Percentiles rank a stretch among this genome's conserved stretches.
phyloP scores from a whole-genome alignment of 2,329 filamentous ascomycete species.

The Seiridium cupressi region DNA sequence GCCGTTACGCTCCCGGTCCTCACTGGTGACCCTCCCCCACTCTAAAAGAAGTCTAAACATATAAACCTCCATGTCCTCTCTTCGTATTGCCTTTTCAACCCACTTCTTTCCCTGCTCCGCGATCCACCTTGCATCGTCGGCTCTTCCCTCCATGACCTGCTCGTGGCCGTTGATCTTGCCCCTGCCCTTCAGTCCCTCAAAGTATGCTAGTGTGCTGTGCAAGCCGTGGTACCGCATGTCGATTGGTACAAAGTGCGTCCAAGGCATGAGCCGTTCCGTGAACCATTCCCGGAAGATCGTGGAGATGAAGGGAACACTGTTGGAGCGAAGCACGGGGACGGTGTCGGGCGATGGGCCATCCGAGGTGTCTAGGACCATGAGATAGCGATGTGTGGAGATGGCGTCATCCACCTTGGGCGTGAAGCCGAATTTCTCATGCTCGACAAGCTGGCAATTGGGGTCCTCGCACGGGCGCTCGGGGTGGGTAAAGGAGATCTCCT shows the following conservation, averaged over 20 bases:
- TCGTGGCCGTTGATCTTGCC: constrained; percentile 42
- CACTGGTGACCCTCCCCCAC: constrained; percentile 70
- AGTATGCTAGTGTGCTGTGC: constrained; percentile 74
- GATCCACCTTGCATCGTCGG: constrained; percentile 61
- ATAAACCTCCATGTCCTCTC: constrained; percentile 79
- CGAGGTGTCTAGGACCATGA: constrained; percentile 71
- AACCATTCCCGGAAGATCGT: constrained; percentile 79
- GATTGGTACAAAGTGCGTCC: constrained; percentile 79
- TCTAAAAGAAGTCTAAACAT: constrained; percentile 75
- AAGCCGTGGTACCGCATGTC: constrained; percentile 72
- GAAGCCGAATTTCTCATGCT: constrained; percentile 46
- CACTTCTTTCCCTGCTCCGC: constrained; percentile 64
- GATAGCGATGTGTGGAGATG: constrained; percentile 57
- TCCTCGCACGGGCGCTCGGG: constrained; percentile 52
- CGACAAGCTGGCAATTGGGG: constrained; percentile 46
- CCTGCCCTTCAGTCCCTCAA: constrained; percentile 54
- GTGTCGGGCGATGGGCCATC: constrained; percentile 61
- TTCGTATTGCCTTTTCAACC: constrained; percentile 60
- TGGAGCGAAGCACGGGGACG: constrained; percentile 63
- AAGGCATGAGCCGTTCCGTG: constrained; percentile 69
- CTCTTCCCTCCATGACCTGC: constrained; percentile 46
- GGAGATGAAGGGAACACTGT: constrained; percentile 67
- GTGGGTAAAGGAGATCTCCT: constrained; percentile 60
- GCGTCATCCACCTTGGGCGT: constrained; percentile 54
- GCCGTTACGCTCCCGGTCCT: constrained; percentile 48